phyloP scores from a whole-genome alignment of 805 yeast species.

The Metschnikowia koreensis region DNA sequence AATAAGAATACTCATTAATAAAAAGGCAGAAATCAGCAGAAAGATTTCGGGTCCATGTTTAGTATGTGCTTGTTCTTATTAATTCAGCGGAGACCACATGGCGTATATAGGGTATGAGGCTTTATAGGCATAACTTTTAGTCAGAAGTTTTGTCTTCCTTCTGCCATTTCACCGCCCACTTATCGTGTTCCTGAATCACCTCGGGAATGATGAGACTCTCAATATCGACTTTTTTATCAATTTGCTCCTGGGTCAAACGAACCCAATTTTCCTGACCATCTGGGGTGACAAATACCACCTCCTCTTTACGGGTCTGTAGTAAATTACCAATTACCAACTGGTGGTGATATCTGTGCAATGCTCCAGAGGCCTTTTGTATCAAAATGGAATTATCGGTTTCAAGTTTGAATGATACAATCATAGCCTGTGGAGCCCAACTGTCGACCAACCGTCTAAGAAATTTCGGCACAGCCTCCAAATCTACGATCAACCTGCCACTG shows the following conservation, averaged over 20 bases:
- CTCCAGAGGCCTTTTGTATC: slow-evolving; percentile 71
- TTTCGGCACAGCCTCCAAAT: slow-evolving; percentile 94
- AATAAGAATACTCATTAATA: neutral
- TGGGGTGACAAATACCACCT: slow-evolving; percentile 79
- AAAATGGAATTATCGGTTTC: slow-evolving; percentile 80
- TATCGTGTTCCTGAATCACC: slow-evolving; percentile 60
- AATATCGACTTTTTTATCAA: slow-evolving; percentile 51
- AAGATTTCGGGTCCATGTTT: no score
- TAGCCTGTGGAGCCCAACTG: slow-evolving; percentile 91
- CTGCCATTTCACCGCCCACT: slow-evolving; percentile 48
- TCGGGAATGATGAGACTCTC: slow-evolving; percentile 80
- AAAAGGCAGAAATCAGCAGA: no score
- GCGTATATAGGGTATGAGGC: neutral
- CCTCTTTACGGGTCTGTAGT: slow-evolving; percentile 80
- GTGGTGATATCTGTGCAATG: slow-evolving; percentile 82
- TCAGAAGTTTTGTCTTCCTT: neutral
- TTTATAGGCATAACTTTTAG: neutral
- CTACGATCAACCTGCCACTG: slow-evolving; percentile 75
- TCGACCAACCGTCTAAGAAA: slow-evolving; percentile 84
- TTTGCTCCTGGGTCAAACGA: slow-evolving; percentile 43
- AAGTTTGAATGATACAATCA: slow-evolving; percentile 90
- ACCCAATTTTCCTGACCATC: slow-evolving; percentile 49
- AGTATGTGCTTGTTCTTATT: neutral
- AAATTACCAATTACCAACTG: slow-evolving; percentile 94
- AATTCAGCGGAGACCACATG: neutral